Base-by-base conservation (phyloP, 208 protist species). In the Phytomonas sp. region DNA sequence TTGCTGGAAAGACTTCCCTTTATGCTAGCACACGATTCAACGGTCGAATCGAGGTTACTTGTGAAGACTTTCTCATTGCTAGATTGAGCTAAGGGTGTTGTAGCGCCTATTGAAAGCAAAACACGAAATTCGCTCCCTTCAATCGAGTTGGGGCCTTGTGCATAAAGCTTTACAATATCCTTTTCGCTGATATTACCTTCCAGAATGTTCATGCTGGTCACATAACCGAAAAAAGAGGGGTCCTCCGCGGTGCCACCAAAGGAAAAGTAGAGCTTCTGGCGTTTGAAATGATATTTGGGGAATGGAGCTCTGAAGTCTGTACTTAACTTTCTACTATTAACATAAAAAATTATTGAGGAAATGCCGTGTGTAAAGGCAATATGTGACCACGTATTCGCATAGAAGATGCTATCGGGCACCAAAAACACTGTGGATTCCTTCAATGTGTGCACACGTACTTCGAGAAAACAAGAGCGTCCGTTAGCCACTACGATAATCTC, bases 361-460 rank as follows among this genome's bases (percentile, higher is more conserved):
- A 89, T 63, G 63, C 68, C 77, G 56, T 94, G 87, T 29, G 79
- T 83, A 66, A 94, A 81, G 19, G 75, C 86, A n/a, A 95, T 67
- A 74, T 95, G 86, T 34, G 86, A 82, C 88, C 91, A 95, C 52
- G 75, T 70, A 63, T 89, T 82, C 12, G 82, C 81, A 10, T 68
- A 60, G 29, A 95, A 76, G n/a, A 67, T 72, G 63, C 78, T 78
- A 36, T 82, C 79, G 6, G 72, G 71, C 67, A 95, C 76, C 29
- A 73, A 66, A 1, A 73, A 71, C 31, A 78, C 76, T 3, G 45
- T 61, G 31, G 68, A 73, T 29, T 60, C 69, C 45, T 75, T 79
- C 42, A 64, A 23, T 31, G 42, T 71, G 68, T 78, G 64, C 36
- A 85, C 70, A 26, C 79, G 84, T 16, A 91, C 69, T 29, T 87